Conservation (phyloP, 1,284 basidiomycete genomes). For the Ganoderma leucocontextum region DNA sequence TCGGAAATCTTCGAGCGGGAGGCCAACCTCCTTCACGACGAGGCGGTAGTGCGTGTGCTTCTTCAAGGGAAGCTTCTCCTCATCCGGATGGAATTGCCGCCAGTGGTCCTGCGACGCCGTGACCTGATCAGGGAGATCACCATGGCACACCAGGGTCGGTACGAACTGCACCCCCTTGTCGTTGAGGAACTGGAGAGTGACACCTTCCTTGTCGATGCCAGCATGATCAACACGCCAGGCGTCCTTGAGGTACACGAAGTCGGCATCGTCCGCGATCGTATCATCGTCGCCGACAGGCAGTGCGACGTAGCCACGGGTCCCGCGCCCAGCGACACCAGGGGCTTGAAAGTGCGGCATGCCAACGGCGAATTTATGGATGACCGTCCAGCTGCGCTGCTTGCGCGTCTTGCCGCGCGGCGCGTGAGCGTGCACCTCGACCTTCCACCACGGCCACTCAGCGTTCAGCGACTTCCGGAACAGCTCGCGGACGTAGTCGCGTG, state of each 20-base stretch:
- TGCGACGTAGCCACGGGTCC: slow-evolving; percentile 25
- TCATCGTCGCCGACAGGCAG: slow-evolving; percentile 5
- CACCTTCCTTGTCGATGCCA: slow-evolving; percentile 32
- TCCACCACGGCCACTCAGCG: slow-evolving; percentile 16
- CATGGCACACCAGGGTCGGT: slow-evolving; percentile 22
- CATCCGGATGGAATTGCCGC: not conserved
- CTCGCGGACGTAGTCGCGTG: slow-evolving; percentile 14
- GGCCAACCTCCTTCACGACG: slow-evolving; percentile 25
- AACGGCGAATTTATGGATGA: slow-evolving; percentile 11
- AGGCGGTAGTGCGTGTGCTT: slow-evolving; percentile 25
- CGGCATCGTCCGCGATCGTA: not conserved
- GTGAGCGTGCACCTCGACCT: slow-evolving; percentile 8
- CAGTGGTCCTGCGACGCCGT: slow-evolving; percentile 12
- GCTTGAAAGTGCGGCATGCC: slow-evolving; percentile 22
- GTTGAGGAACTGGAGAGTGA: slow-evolving; percentile 33
- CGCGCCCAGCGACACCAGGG: slow-evolving; percentile 10
- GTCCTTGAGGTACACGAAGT: slow-evolving; percentile 38
- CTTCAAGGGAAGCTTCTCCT: slow-evolving; percentile 9
- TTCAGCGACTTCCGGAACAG: slow-evolving; percentile 16
- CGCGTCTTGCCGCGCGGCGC: not conserved
- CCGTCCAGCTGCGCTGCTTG: not conserved
- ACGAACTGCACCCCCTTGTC: slow-evolving; percentile 27
- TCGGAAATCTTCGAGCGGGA: slow-evolving; percentile 16
- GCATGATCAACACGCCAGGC: slow-evolving; percentile 34
- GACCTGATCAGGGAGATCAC: slow-evolving; percentile 20